Evolutionary conservation across 495 filamentous ascomycete genomes (phyloP), one percentile per base, ranked within the genome.

Genomic region (Thozetella sp.): DNA sequence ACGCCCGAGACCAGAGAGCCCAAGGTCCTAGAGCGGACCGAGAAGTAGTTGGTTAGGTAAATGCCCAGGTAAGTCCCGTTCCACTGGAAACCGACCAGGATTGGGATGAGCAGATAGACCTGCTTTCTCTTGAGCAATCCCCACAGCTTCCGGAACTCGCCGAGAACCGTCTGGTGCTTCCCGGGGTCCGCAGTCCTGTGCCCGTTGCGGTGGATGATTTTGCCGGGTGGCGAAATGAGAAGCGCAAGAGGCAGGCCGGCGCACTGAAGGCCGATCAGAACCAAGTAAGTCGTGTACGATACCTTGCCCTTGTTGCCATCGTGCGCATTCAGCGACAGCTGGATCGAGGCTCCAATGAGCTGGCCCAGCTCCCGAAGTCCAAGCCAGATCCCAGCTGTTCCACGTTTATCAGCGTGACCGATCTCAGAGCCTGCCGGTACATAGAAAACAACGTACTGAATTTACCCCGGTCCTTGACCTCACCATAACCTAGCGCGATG

Each of bases 1-100:
- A 84, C 70, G 22, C 79, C 80, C 0, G 76, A 72, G n/a, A 77
- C 73, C 23, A 82, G 73, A 0, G 74, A 72, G 6, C 79, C 81
- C 1, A 87, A 69, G 0, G 83, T 79, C 6, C 84, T 73, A 1
- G 80, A 72, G 0, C 82, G 77, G 9, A 87, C 83, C 1, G 80
- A 81, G 66, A 87, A 86, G 63, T 87, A 86, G 53, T 81, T 81
- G 19, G 82, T 80, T 61, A 85, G 72, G 67, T 85, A 86, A 60
- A 84, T 86, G n/a, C 80, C 77, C 27, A 81, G 70, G 48, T 87
- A 86, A 2, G 83, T 83, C 4, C 66, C 58, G 53, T 84, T 83
- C 75, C 83, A 86, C 50, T 81, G 79, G 52, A 78, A 80, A 0
- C 81, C 80, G n/a, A 85, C 68, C 26, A 84, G 75, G 37, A 86